These are phyloP conservation scores for Clausena lansium DNA, from an alignment of 345 rosid species.

Conservation along the genomic window DNA sequence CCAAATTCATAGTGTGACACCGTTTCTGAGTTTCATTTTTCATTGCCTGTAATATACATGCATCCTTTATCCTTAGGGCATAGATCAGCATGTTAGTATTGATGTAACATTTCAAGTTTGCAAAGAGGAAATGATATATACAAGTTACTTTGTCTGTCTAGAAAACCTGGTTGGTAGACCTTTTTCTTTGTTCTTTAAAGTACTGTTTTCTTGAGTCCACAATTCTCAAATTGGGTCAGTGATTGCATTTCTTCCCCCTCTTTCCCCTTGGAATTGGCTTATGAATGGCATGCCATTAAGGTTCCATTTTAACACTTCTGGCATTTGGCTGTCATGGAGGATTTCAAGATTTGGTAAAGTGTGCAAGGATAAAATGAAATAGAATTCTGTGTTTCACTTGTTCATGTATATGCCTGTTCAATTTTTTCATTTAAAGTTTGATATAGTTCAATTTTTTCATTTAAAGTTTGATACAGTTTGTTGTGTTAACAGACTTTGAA, in stretches of 20 bases:
- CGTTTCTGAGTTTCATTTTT: constrained; percentile 1
- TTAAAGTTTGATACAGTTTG: constrained; percentile 3
- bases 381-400: constrained; percentile 10
- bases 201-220: not conserved
- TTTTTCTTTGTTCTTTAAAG: not conserved
- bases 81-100: not conserved
- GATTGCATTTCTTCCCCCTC: not conserved
- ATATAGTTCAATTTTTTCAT: no score
- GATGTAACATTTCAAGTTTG: not conserved
- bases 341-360: not conserved
- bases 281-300: constrained; percentile 9
- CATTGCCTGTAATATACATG: not conserved
- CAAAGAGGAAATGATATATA: not conserved
- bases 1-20: not conserved
- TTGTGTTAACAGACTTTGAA: not conserved
- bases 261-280: not conserved
- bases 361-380: not conserved
- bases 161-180: not conserved
- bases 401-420: constrained; percentile 20
- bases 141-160: not conserved
- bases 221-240: not conserved
- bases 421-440: no score
- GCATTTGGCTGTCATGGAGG: constrained; percentile 5
- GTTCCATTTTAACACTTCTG: constrained; percentile 8
- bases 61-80: not conserved